These are phyloP conservation scores for Jamesozyma piceae DNA, from an alignment of 805 yeast species.

Conservation along the genomic window DNA sequence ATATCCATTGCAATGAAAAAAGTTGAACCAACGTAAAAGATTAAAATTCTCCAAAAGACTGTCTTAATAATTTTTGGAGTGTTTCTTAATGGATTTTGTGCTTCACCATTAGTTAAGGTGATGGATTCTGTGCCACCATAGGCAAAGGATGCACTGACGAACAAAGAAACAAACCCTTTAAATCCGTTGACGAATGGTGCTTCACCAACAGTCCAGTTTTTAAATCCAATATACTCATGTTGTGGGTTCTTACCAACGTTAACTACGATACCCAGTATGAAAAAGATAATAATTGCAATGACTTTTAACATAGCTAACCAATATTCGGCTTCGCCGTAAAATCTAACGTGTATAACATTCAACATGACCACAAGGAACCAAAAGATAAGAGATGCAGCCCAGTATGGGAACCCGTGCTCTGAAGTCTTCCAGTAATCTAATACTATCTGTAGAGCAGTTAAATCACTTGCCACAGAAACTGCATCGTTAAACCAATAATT, in stretches of 20 bases:
- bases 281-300: conserved; percentile 47
- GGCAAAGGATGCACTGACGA: conserved; percentile 45
- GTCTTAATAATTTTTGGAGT: conserved; percentile 53
- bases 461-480: conserved; percentile 55
- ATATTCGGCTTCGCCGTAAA: conserved; percentile 58
- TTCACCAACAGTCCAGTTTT: conserved; percentile 46
- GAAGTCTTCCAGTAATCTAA: conserved; percentile 39
- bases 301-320: conserved; percentile 49
- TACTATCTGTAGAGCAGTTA: conserved; percentile 51
- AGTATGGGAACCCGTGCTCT: conserved; percentile 34
- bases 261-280: conserved; percentile 46
- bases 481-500: conserved; percentile 57
- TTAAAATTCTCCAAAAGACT: conserved; percentile 47
- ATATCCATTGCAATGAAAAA: conserved; percentile 53
- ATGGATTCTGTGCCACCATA: conserved; percentile 43
- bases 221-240: conserved; percentile 46
- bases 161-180: conserved; percentile 42
- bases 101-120: conserved; percentile 47
- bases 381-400: conserved; percentile 44
- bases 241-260: conserved; percentile 50
- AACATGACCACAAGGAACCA: conserved; percentile 40
- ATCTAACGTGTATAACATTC: conserved; percentile 43
- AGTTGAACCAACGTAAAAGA: conserved; percentile 47
- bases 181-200: conserved; percentile 47
- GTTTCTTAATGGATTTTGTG: conserved; percentile 46